phyloP scores from a whole-genome alignment of 805 yeast genomes.

The Ogataea dorogensis region DNA sequence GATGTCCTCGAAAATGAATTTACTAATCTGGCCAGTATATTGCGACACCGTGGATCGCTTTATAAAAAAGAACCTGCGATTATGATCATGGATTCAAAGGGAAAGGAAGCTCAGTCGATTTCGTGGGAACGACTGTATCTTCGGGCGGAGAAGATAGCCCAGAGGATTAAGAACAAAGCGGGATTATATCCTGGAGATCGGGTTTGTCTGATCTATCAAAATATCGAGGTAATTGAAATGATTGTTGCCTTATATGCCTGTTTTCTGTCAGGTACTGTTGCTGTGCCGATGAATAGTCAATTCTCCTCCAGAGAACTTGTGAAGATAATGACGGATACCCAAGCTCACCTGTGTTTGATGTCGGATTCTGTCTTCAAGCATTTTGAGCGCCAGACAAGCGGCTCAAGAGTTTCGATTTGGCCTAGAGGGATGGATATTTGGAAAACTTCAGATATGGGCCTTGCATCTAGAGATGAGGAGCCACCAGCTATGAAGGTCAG shows the following conservation, averaged over 20 bases:
- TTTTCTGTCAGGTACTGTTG: slow-evolving; percentile 89
- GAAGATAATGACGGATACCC: slow-evolving; percentile 69
- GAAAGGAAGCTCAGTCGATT: slow-evolving; percentile 73
- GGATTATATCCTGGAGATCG: slow-evolving; percentile 78
- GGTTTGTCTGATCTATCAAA: slow-evolving; percentile 80
- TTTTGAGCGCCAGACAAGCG: slow-evolving; percentile 58
- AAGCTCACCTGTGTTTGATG: slow-evolving; percentile 72
- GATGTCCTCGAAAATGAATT: slow-evolving; percentile 41
- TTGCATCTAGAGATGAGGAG: slow-evolving; percentile 54
- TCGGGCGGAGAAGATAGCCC: slow-evolving; percentile 85
- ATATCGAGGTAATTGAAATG: slow-evolving; percentile 81
- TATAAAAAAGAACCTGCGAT: slow-evolving; percentile 71
- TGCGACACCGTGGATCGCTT: slow-evolving; percentile 68
- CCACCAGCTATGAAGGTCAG: slow-evolving; percentile 70
- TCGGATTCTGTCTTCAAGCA: slow-evolving; percentile 78
- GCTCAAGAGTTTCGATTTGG: slow-evolving; percentile 42
- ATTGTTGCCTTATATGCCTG: slow-evolving; percentile 86
- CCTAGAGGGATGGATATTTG: slow-evolving; percentile 72
- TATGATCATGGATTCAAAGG: slow-evolving; percentile 67
- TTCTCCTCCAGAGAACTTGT: slow-evolving; percentile 66
- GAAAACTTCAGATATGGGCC: slow-evolving; percentile 86
- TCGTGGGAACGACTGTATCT: slow-evolving; percentile 88
- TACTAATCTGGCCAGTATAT: slow-evolving; percentile 66
- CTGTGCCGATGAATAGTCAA: slow-evolving; percentile 86
- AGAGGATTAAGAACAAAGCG: slow-evolving; percentile 69